Evolutionary conservation across 1,284 basidiomycete genomes (phyloP).

Genomic region (Butyriboletus appendiculatus): DNA sequence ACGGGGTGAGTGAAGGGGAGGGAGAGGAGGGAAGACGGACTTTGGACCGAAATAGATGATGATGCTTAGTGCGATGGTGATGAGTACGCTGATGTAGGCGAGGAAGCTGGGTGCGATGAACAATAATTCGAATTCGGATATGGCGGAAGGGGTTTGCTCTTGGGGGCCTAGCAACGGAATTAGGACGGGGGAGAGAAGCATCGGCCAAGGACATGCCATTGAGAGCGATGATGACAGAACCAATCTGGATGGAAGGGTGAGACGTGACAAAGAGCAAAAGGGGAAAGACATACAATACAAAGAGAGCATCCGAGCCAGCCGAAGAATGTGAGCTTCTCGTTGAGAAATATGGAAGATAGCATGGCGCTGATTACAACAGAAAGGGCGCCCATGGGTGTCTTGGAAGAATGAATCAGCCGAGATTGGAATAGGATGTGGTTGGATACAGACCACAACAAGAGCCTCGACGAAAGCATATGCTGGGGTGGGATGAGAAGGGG

Average conservation of each 20-base stretch:
- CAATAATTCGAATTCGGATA: conserved; percentile 76
- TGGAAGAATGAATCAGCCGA: conserved; percentile 4
- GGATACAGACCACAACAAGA: conserved; percentile 72
- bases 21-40: conserved; percentile 37
- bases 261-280: not conserved
- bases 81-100: conserved; percentile 68
- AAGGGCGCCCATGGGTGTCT: conserved; percentile 95
- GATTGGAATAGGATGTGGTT: conserved; percentile 9
- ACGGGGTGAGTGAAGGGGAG: not conserved
- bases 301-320: conserved; percentile 93
- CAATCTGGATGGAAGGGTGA: conserved; percentile 52
- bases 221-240: conserved; percentile 83
- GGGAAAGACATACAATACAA: conserved; percentile 63
- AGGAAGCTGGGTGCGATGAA: conserved; percentile 91
- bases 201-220: conserved; percentile 49
- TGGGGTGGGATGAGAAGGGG: conserved; percentile 31
- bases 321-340: conserved; percentile 90
- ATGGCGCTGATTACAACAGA: conserved; percentile 96
- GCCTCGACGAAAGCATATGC: conserved; percentile 92
- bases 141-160: conserved; percentile 80
- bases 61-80: conserved; percentile 63
- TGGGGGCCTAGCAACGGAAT: conserved; percentile 63
- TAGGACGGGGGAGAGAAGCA: conserved; percentile 1
- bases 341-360: conserved; percentile 90
- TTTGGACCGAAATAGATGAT: conserved; percentile 81